phyloP scores from a whole-genome alignment of 345 rosid species.

The Gossypium anomalum region DNA sequence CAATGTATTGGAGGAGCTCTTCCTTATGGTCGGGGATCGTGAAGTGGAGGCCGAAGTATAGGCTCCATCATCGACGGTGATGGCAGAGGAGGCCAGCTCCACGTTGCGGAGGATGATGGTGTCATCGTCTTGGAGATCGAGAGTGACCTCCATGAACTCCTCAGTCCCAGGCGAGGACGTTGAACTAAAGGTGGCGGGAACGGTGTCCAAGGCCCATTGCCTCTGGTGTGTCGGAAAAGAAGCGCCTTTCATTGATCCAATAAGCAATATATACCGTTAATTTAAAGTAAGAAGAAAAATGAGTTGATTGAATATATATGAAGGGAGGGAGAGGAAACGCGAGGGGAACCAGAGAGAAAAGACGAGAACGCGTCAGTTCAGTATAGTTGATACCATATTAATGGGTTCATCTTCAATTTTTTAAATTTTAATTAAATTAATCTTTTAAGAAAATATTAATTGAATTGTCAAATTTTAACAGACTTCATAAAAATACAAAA shows the following conservation, averaged over 20 bases:
- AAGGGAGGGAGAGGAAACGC: slow-evolving; percentile 26
- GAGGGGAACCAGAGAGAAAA: slow-evolving; percentile 29
- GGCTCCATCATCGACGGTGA: slow-evolving; percentile 32
- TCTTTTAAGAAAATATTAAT: no score
- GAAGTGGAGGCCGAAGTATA: slow-evolving; percentile 40
- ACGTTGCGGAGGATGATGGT: slow-evolving; percentile 84
- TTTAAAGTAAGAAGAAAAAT: neutral
- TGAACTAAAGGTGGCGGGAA: slow-evolving; percentile 44
- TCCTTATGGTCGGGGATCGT: slow-evolving; percentile 60
- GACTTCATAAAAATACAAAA: no score
- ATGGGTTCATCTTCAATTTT: no score
- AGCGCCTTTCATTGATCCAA: slow-evolving; percentile 37
- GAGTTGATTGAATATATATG: neutral
- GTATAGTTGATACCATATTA: no score
- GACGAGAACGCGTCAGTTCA: slow-evolving; percentile 26
- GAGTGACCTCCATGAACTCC: slow-evolving; percentile 91
- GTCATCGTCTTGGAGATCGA: slow-evolving; percentile 88
- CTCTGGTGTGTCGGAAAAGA: slow-evolving; percentile 51
- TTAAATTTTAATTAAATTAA: no score
- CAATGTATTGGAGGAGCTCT: slow-evolving; percentile 60
- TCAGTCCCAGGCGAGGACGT: slow-evolving; percentile 57
- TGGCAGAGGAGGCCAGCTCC: slow-evolving; percentile 59
- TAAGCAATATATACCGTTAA: neutral
- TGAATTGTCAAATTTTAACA: no score
- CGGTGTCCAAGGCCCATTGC: slow-evolving; percentile 82